These are phyloP conservation scores for Gymnopus androsaceus DNA, from an alignment of 1,284 basidiomycete species.

Conservation along the genomic window DNA sequence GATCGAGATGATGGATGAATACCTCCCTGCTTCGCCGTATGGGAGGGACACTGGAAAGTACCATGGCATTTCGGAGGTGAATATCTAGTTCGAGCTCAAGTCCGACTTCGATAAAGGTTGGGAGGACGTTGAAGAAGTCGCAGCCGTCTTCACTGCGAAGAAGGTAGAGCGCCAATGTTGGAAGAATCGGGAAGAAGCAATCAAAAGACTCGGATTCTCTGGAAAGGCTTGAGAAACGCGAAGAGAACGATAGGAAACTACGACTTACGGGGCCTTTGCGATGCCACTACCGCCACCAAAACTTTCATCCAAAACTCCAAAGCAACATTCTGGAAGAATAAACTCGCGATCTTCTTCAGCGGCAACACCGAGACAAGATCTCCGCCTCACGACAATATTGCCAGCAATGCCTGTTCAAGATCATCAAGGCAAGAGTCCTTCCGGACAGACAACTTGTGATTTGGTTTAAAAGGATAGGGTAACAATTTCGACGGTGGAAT, in stretches of 20 bases:
- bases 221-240: background rate
- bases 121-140: constrained; percentile 2
- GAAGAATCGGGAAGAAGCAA: constrained; percentile 55
- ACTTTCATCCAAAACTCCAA: constrained; percentile 43
- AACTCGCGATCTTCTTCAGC: constrained; percentile 47
- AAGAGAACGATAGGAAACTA: constrained; percentile 1
- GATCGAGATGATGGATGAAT: constrained; percentile 8
- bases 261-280: constrained; percentile 40
- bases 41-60: constrained; percentile 51
- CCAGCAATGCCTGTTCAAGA: constrained; percentile 41
- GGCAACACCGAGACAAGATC: constrained; percentile 42
- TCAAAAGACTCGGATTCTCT: constrained; percentile 42
- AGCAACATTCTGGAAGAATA: constrained; percentile 44
- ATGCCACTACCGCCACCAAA: constrained; percentile 23
- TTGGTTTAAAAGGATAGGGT: background rate
- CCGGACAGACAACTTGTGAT: background rate
- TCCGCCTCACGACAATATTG: constrained; percentile 38
- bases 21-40: constrained; percentile 5
- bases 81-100: constrained; percentile 50
- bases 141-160: constrained; percentile 30
- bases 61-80: constrained; percentile 56
- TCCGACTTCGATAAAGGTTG: constrained; percentile 43
- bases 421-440: constrained; percentile 17
- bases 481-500: background rate
- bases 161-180: constrained; percentile 52